Evolutionary conservation across 495 filamentous ascomycete species (phyloP), one percentile per base, ranked within the genome.

Genomic region (Choiromyces venosus): DNA sequence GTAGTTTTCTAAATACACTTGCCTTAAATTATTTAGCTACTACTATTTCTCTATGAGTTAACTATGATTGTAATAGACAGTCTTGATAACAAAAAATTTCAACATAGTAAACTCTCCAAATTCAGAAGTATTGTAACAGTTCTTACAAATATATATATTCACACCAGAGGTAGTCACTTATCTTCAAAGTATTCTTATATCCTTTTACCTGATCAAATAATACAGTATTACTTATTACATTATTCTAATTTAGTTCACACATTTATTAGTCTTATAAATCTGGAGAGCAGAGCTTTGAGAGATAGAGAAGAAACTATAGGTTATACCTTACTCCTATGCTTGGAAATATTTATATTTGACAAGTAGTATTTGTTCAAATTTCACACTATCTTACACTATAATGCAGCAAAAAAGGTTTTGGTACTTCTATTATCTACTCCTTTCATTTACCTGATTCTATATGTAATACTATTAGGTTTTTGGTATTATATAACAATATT

Each of bases 141-240:
- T 70, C 36, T 25, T 70, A 25, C 36, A 18, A 10, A 7, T 56
- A 19, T 70, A 46, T 37, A 36, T 37, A n/a, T 61, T 4, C 33
- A 52, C 68, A 5, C 18, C 40, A 40, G 36, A 37, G 25, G 68
- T 46, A 70, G 61, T 56, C 33, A n/a, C 21, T 25, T 40, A 70
- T 19, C 46, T 70, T 36, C 29, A 70, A 46, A 70, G 61, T 25
- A 46, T 46, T 44, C 67, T 69, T 44, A 33, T 42, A 4, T 42
- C 67, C 29, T n/a, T 42, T n/a, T n/a, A 42, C 39, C 52, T 42
- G 21, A 69, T 8, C 67, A 38, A n/a, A 69, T 33, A 14, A 18
- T 0, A 25, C 9, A 0, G 8, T 42, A 69, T 7, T 1, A 69
- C 19, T 42, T 42, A 19, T 42, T n/a, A n/a, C n/a, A n/a, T n/a